Percentiles rank a stretch among this genome's conserved stretches.
These are phyloP conservation scores for Whalleya microplaca DNA, from an alignment of 2,329 filamentous ascomycete genomes.

Conservation along the genomic window DNA sequence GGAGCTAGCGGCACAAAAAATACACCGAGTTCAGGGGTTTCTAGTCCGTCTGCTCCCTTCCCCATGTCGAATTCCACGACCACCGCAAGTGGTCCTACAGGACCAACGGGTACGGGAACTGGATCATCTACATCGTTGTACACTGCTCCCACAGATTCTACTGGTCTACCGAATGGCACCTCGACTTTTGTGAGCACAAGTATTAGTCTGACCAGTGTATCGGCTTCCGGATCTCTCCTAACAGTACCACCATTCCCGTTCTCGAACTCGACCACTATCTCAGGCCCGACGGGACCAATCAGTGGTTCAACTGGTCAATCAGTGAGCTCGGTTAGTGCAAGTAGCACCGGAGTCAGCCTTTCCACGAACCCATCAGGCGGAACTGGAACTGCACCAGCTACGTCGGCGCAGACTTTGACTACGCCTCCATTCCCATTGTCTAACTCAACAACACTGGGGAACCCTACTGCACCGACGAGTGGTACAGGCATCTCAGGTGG, in stretches of 20 bases:
- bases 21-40: slow-evolving; percentile 2
- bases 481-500: slow-evolving; percentile 3
- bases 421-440: slow-evolving; percentile 16
- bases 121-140: slow-evolving; percentile 1
- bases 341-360: neutral
- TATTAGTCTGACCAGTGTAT: slow-evolving; percentile 5
- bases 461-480: slow-evolving; percentile 4
- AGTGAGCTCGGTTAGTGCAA: neutral
- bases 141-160: slow-evolving; percentile 6
- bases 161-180: slow-evolving; percentile 4
- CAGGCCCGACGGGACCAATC: slow-evolving; percentile 3
- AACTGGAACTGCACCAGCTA: slow-evolving; percentile 8
- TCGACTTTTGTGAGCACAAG: slow-evolving; percentile 1
- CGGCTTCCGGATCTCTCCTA: slow-evolving; percentile 1
- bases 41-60: slow-evolving; percentile 22
- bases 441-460: slow-evolving; percentile 13
- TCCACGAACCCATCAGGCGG: neutral
- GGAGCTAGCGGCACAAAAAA: slow-evolving; percentile 2
- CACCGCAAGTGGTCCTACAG: slow-evolving; percentile 8
- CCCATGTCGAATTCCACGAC: slow-evolving; percentile 27
- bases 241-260: slow-evolving; percentile 17
- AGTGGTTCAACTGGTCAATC: slow-evolving; percentile 6
- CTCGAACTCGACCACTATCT: slow-evolving; percentile 17
- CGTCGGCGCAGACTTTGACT: slow-evolving; percentile 6
- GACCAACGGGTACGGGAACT: slow-evolving; percentile 1